Evolutionary conservation across 129 eudicot genomes (phyloP), one percentile per base, ranked within the genome.

Genomic region (Erigeron canadensis): DNA sequence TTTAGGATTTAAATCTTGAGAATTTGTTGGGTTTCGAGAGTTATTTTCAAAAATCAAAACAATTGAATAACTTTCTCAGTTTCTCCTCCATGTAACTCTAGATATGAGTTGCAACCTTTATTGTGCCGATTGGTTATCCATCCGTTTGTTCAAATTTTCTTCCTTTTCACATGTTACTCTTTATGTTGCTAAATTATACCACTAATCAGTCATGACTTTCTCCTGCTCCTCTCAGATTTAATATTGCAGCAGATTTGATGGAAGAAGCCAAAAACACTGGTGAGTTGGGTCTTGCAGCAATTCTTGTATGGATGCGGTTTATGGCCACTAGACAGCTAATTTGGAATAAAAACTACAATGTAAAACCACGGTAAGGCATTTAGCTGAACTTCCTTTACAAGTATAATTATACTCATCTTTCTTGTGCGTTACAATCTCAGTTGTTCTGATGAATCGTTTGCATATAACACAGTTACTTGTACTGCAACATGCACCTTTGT

Each of bases 221-320:
- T 78, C 45, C 37, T 63, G 70, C 44, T 76, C 75, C 62, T 56
- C 81, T 55, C 87, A 95, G 99, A 76, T 95, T 90, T 69, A 95
- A 95, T 78, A 95, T 95, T 55, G 99, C 99, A 58, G 97, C 97
- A 41, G 97, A 95, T 84, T 83, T 95, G 79, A 77, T 88, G 45
- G 89, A 81, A 74, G 88, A 95, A 78, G 99, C 99, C 42, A 79
- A 76, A 41, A 76, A 77, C 45, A 72, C 82, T 54, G 96, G 99
- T 46, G 96, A 95, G 71, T 62, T 90, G 63, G 99, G 97, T 42
- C 85, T 95, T 80, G 94, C 97, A 57, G 99, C 82, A 42, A 86
- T 95, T 79, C 90, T 95, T 71, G 99, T 95, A 67, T 95, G 99
- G 99, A 95, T 95, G 99, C 86, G 99, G 63, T 95, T 88, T 65